A percentile compares a stretch with the other conserved stretches of the same genome.
phyloP scores from a whole-genome alignment of 2,329 filamentous ascomycete species.

The Alternaria metachromatica region DNA sequence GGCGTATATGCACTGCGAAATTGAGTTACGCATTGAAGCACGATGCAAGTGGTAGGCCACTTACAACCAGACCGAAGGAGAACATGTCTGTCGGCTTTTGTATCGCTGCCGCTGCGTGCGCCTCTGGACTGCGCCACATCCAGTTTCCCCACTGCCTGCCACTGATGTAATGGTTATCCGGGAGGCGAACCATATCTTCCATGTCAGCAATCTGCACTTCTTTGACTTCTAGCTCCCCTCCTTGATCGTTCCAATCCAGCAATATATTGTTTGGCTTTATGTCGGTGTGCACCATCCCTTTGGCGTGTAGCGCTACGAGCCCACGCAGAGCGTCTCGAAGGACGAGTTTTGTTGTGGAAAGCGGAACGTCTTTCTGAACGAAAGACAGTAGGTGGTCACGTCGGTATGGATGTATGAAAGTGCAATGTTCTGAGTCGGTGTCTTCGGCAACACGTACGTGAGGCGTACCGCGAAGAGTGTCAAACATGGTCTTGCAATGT shows the following conservation, averaged over 20 bases:
- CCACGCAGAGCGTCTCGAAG: constrained; percentile 40
- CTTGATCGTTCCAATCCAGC: constrained; percentile 46
- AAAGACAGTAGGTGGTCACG: constrained; percentile 53
- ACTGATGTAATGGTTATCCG: constrained; percentile 45
- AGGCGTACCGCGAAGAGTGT: constrained; percentile 13
- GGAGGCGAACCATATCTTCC: constrained; percentile 51
- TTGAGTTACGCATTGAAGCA: not conserved
- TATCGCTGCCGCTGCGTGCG: constrained; percentile 50
- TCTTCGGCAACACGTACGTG: constrained; percentile 38
- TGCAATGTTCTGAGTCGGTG: constrained; percentile 53
- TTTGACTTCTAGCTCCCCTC: constrained; percentile 38
- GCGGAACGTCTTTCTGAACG: constrained; percentile 49
- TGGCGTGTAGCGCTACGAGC: constrained; percentile 14
- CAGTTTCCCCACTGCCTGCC: constrained; percentile 53
- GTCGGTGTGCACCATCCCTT: constrained; percentile 35
- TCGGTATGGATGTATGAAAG: constrained; percentile 56
- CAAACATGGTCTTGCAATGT: constrained; percentile 16
- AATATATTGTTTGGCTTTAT: constrained; percentile 57
- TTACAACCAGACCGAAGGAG: constrained; percentile 54
- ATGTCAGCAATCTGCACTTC: constrained; percentile 52
- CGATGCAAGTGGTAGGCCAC: constrained; percentile 17
- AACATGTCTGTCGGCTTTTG: constrained; percentile 54
- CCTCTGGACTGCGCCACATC: constrained; percentile 57
- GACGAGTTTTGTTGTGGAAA: constrained; percentile 51
- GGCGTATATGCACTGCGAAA: not conserved